Evolutionary conservation across 768 basidiomycete species (phyloP), one percentile per base, ranked within the genome.

Genomic region (Tricholoma sp.): DNA sequence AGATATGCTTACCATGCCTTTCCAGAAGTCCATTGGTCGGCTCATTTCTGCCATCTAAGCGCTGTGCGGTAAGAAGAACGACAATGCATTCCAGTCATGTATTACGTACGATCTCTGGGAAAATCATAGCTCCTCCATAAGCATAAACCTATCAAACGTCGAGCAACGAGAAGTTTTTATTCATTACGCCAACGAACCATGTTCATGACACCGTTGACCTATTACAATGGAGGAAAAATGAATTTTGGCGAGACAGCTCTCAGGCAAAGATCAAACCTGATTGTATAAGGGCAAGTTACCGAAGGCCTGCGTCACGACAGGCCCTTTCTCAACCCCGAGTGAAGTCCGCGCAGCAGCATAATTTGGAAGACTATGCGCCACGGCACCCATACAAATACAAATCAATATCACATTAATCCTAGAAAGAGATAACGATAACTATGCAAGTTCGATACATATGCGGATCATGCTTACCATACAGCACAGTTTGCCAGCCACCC

Each of bases 21-120:
- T 84, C 81, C 82, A 85, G 63, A 86, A 86, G 61, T 86, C 84
- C 78, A 81, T 80, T 1, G 84, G 84, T 5, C 84, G 75, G 18
- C 78, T 74, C 84, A 86, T 86, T 66, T 86, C 84, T 2, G 82
- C 79, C 76, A 86, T 77, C 68, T 84, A 67, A 44, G 65, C 15
- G 67, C 28, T 2, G 44, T 29, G 15, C 4, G 39, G 4, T 59
- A 17, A 52, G 29, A 18, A 50, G 24, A 41, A 24, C 6, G 7
- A 42, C 28, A 6, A 15, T 12, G 13, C 10, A 32, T 34, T 32
- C 7, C 20, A 32, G 54, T 1, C 17, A 42, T 6, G 5, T 3
- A 4, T 20, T 12, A 24, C 64, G 12, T 28, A 69, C 71, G 42
- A 77, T 76, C 59, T 78, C 77, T 2, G 77, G 77, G 66, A 75